A percentile compares a stretch with the other conserved stretches of the same genome.
phyloP scores from a whole-genome alignment of 2,329 filamentous ascomycete species.

The Cordyceps pruinosa region DNA sequence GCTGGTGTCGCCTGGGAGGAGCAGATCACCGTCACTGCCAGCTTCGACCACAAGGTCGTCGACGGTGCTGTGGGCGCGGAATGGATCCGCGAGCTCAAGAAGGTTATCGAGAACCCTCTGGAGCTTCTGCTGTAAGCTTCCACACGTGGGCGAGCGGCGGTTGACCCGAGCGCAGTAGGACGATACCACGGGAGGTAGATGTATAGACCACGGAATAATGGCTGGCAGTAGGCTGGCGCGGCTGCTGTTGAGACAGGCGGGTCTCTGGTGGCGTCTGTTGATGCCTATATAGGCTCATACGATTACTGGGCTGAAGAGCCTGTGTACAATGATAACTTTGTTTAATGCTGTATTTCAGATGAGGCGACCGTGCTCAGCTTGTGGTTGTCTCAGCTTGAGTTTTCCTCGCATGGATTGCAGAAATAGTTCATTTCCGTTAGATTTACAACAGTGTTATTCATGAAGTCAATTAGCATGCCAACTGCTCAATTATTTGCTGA shows the following conservation, averaged over 20 bases:
- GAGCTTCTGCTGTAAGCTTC: conserved; percentile 76
- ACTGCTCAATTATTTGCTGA: too few relatives aligned
- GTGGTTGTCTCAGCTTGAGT: conserved; percentile 20
- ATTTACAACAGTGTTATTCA: background rate
- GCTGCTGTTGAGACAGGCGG: background rate
- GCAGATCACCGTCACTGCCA: conserved; percentile 88
- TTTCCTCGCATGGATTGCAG: conserved; percentile 16
- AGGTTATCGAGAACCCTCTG: conserved; percentile 93
- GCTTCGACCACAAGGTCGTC: conserved; percentile 98
- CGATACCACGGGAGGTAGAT: conserved; percentile 13
- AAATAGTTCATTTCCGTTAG: conserved; percentile 12
- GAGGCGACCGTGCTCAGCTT: conserved; percentile 22
- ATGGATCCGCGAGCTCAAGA: conserved; percentile 96
- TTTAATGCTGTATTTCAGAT: conserved; percentile 32
- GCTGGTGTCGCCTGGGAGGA: conserved; percentile 82
- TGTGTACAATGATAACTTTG: conserved; percentile 36
- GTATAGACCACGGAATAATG: conserved; percentile 11
- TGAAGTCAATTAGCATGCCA: background rate
- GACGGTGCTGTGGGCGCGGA: conserved; percentile 94
- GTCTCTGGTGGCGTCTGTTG: background rate
- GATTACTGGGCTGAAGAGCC: conserved; percentile 26
- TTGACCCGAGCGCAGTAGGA: conserved; percentile 3
- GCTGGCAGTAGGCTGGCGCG: conserved; percentile 11
- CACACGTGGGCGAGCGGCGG: background rate
- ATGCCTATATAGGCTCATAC: background rate